Evolutionary conservation across 192 early-diverging fungal genomes (phyloP).

Genomic region (Gamsiella multidivaricata): DNA sequence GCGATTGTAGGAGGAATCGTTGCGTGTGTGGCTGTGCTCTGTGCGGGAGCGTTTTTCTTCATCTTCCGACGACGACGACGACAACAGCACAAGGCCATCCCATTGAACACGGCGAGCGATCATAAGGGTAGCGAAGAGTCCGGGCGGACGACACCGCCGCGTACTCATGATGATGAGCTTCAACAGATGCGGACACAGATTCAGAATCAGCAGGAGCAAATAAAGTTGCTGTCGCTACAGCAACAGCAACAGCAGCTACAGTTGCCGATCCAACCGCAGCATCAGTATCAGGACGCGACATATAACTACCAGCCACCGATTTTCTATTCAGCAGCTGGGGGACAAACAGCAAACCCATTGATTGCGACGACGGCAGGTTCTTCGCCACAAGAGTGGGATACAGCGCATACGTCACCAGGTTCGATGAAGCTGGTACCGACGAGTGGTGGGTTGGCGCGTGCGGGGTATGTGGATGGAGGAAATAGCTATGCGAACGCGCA

Average conservation of each 20-base stretch:
- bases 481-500: neutral
- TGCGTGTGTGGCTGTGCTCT: conserved; percentile 20
- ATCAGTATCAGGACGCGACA: conserved; percentile 1
- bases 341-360: neutral
- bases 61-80: neutral
- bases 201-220: conserved; percentile 26
- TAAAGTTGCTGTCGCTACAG: conserved; percentile 17
- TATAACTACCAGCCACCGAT: conserved; percentile 13
- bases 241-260: conserved; percentile 20
- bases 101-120: conserved; percentile 3
- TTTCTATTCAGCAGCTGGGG: conserved; percentile 1
- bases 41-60: conserved; percentile 13
- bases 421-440: neutral
- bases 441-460: neutral
- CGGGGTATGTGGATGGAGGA: conserved; percentile 4
- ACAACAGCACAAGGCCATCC: neutral
- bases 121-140: neutral
- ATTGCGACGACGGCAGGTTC: neutral
- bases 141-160: neutral
- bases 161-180: conserved; percentile 7
- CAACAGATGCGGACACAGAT: conserved; percentile 15
- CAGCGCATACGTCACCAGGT: conserved; percentile 1
- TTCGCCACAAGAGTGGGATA: neutral
- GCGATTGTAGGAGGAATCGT: conserved; percentile 39
- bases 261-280: neutral